phyloP scores from a whole-genome alignment of 192 early-diverging fungal species.

The Pilobolus umbonatus region DNA sequence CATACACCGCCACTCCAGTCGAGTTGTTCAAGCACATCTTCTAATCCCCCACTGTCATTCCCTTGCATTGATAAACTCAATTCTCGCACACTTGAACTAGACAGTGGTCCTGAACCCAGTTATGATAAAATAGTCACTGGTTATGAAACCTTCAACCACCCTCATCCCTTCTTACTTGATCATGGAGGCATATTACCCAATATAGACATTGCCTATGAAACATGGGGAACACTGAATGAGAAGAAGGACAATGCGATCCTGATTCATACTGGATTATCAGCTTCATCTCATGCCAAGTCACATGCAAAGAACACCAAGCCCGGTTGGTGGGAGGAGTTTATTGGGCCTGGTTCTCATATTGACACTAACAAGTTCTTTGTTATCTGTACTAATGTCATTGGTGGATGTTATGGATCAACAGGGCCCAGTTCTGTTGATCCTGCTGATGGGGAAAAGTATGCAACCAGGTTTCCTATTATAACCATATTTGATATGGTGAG shows the following conservation, averaged over 20 bases:
- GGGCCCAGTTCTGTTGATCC: constrained; percentile 85
- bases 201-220: constrained; percentile 90
- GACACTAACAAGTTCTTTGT: constrained; percentile 95
- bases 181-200: constrained; percentile 77
- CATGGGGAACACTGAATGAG: constrained; percentile 89
- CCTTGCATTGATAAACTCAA: constrained; percentile 71
- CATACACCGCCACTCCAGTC: constrained; percentile 1
- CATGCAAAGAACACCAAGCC: constrained; percentile 68
- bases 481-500: constrained; percentile 96
- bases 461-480: constrained; percentile 84
- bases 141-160: constrained; percentile 61
- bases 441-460: constrained; percentile 69
- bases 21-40: constrained; percentile 12
- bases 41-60: constrained; percentile 65
- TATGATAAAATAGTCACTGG: constrained; percentile 80
- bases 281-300: constrained; percentile 86
- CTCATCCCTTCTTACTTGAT: constrained; percentile 66
- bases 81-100: constrained; percentile 54
- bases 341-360: constrained; percentile 85
- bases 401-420: constrained; percentile 95
- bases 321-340: constrained; percentile 99
- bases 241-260: constrained; percentile 82
- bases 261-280: constrained; percentile 93
- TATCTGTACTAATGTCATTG: constrained; percentile 94
- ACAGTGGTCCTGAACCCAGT: constrained; percentile 73